phyloP scores from a whole-genome alignment of 331 rosid species.

The Arachis monticola region DNA sequence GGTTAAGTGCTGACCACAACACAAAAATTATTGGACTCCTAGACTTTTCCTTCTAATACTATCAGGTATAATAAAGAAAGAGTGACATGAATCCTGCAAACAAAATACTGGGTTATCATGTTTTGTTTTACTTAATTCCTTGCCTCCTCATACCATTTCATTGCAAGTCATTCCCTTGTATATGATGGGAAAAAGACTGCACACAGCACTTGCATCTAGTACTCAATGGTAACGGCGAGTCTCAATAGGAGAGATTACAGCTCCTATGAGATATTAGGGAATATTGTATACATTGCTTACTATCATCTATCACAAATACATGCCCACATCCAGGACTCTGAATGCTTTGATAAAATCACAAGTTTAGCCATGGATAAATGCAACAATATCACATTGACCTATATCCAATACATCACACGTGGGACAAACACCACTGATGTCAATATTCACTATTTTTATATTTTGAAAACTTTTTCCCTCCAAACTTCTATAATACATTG shows the following conservation, averaged over 20 bases:
- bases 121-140: background rate
- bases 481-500: background rate
- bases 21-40: no score
- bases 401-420: background rate
- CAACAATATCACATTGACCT: slow-evolving; percentile 14
- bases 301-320: slow-evolving; percentile 1
- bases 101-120: background rate
- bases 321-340: background rate
- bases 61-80: background rate
- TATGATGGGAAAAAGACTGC: slow-evolving; percentile 14
- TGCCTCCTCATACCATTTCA: background rate
- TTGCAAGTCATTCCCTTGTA: background rate
- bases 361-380: background rate
- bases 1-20: no score
- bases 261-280: background rate
- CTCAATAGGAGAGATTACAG: background rate
- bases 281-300: background rate
- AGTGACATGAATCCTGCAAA: background rate
- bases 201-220: background rate
- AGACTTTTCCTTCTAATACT: no score
- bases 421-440: background rate
- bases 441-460: slow-evolving; percentile 8
- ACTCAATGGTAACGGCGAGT: slow-evolving; percentile 11
- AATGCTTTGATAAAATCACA: slow-evolving; percentile 9
- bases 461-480: background rate